Percentiles rank a stretch among this genome's conserved stretches.
These are phyloP conservation scores for Phytopythium helicoides DNA, from an alignment of 352 stramenopile genomes.

Conservation along the genomic window DNA sequence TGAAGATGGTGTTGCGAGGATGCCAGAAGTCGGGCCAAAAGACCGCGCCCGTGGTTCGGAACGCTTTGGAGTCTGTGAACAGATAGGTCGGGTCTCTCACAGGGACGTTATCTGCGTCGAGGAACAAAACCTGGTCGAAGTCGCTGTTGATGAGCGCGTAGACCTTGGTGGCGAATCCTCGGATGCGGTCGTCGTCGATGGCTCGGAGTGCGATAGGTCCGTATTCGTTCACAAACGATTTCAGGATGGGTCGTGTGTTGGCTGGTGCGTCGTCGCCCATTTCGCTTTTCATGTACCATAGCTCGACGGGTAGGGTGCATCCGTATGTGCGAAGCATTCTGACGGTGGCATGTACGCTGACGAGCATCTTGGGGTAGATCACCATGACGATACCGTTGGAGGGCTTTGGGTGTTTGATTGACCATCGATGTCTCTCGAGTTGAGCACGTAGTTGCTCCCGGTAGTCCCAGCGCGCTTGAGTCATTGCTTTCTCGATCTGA, in stretches of 20 bases:
- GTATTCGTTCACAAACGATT: conserved; percentile 13
- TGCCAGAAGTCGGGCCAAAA: conserved; percentile 67
- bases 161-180: conserved; percentile 49
- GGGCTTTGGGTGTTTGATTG: too few species aligned
- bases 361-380: conserved; percentile 48
- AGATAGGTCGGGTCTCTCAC: conserved; percentile 47
- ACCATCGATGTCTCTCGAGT: background rate
- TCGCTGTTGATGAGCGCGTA: conserved; percentile 35
- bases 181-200: conserved; percentile 22
- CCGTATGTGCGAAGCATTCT: conserved; percentile 30
- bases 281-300: conserved; percentile 51
- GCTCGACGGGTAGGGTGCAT: conserved; percentile 51
- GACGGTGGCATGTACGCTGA: conserved; percentile 38
- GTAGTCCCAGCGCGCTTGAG: background rate
- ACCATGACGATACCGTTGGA: conserved; percentile 49
- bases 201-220: conserved; percentile 20
- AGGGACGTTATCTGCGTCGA: conserved; percentile 55
- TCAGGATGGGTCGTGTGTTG: background rate
- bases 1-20: conserved; percentile 51
- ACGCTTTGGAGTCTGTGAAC: conserved; percentile 31
- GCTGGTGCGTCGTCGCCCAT: conserved; percentile 16
- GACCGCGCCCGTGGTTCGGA: conserved; percentile 30
- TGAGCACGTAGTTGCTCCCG: background rate
- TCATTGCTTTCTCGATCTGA: conserved; percentile 4
- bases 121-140: conserved; percentile 37